These are phyloP conservation scores for Candida tetrigidarum DNA, from an alignment of 1,139 yeast genomes.

Conservation along the genomic window DNA sequence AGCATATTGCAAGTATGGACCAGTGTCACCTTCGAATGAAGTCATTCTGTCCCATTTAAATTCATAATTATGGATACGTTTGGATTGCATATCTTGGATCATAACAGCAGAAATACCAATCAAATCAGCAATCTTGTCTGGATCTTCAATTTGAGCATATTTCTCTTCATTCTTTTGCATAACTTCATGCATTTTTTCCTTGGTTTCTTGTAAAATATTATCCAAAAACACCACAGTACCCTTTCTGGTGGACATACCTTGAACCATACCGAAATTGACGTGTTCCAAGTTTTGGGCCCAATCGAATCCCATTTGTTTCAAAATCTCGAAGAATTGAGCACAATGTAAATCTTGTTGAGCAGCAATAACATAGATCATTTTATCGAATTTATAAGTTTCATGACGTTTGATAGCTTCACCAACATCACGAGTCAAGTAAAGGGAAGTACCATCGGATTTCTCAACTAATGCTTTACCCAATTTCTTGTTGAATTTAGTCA, in stretches of 20 bases:
- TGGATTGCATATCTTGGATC: conserved; percentile 99
- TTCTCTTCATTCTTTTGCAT: conserved; percentile 93
- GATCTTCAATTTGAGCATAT: conserved; percentile 92
- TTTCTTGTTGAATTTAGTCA: conserved; percentile 86
- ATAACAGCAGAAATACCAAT: conserved; percentile 97
- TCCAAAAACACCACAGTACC: conserved; percentile 98
- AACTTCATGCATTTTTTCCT: conserved; percentile 95
- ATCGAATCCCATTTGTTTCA: conserved; percentile 88
- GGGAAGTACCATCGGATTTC: conserved; percentile 94
- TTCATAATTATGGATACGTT: conserved; percentile 94
- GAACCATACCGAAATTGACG: conserved; percentile 96
- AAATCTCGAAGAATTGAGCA: conserved; percentile 93
- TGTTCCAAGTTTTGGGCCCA: conserved; percentile 86
- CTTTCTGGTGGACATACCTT: conserved; percentile 98
- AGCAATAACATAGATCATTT: conserved; percentile 96
- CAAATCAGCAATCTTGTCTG: conserved; percentile 94
- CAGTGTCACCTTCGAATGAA: conserved; percentile 99
- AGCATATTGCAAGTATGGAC: conserved; percentile 98
- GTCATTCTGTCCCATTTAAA: conserved; percentile 99
- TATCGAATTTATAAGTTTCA: conserved; percentile 83
- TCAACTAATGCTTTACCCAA: conserved; percentile 93
- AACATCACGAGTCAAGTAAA: conserved; percentile 94
- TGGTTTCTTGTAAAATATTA: conserved; percentile 91
- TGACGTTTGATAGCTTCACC: conserved; percentile 97
- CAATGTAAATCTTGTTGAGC: conserved; percentile 94